Conservation (phyloP, 495 filamentous ascomycete genomes). For the Jackrogersella multiformis region DNA sequence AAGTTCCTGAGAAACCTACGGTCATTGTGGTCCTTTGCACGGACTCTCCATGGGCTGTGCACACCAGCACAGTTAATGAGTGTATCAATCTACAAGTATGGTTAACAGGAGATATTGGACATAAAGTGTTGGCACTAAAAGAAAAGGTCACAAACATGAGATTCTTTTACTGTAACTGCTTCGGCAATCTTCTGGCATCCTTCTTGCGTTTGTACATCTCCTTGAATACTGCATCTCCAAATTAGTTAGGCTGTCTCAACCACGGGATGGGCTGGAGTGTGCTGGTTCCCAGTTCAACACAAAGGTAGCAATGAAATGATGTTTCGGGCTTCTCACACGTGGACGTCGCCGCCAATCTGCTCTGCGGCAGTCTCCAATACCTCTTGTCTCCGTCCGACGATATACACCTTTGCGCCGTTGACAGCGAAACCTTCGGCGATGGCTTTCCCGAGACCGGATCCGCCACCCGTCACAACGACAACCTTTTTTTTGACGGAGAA, state of each 20-base stretch:
- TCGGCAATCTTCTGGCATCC: neutral
- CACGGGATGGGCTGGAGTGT: too few species aligned
- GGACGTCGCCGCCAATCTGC: neutral
- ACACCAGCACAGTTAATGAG: neutral
- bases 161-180: neutral
- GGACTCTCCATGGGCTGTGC: neutral
- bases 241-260: neutral
- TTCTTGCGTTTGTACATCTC: neutral
- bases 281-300: too few species aligned
- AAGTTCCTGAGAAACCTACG: neutral
- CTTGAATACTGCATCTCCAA: neutral
- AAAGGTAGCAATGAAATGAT: neutral
- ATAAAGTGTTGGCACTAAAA: too few species aligned
- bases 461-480: neutral
- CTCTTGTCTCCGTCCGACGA: neutral
- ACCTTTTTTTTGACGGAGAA: neutral
- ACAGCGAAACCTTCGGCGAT: conserved; percentile 1
- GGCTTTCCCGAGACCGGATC: neutral
- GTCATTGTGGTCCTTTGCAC: neutral
- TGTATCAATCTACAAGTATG: neutral
- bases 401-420: neutral
- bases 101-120: neutral
- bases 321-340: neutral
- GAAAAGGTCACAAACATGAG: neutral
- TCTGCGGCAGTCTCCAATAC: neutral